phyloP scores from a whole-genome alignment of 306 rosid species.

The Lathyrus tuberosus region DNA sequence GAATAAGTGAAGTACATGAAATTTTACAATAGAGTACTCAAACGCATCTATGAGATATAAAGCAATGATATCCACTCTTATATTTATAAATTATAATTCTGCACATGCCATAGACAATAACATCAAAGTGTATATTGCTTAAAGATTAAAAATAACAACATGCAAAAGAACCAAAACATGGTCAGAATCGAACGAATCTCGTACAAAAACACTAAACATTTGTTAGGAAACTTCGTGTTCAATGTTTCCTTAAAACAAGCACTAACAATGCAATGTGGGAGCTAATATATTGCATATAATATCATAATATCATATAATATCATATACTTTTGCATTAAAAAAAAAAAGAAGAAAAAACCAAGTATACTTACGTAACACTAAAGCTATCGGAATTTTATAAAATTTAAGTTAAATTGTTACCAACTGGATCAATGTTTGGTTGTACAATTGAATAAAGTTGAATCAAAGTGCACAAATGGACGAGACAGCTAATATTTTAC shows the following conservation, averaged over 20 bases:
- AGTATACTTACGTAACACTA: background rate
- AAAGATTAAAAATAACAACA: background rate
- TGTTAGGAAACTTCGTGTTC: slow-evolving; percentile 10
- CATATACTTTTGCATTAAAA: background rate
- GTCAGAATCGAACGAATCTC: slow-evolving; percentile 31
- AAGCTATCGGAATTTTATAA: background rate
- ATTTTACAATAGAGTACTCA: no score
- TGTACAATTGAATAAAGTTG: background rate
- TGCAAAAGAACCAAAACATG: slow-evolving; percentile 4
- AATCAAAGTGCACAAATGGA: background rate
- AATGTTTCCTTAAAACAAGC: slow-evolving; percentile 44
- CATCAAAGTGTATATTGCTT: background rate
- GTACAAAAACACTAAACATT: background rate
- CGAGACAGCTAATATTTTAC: background rate
- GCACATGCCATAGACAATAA: no score
- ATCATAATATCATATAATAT: background rate
- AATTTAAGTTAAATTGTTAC: background rate
- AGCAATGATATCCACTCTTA: no score
- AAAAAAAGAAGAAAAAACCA: background rate
- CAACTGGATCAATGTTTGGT: no score
- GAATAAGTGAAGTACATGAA: no score
- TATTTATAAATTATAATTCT: no score
- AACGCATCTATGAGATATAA: no score
- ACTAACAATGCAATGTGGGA: no score
- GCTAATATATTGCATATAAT: background rate